phyloP scores from a whole-genome alignment of 2,329 filamentous ascomycete genomes.

The Pseudogymnoascus sp. region DNA sequence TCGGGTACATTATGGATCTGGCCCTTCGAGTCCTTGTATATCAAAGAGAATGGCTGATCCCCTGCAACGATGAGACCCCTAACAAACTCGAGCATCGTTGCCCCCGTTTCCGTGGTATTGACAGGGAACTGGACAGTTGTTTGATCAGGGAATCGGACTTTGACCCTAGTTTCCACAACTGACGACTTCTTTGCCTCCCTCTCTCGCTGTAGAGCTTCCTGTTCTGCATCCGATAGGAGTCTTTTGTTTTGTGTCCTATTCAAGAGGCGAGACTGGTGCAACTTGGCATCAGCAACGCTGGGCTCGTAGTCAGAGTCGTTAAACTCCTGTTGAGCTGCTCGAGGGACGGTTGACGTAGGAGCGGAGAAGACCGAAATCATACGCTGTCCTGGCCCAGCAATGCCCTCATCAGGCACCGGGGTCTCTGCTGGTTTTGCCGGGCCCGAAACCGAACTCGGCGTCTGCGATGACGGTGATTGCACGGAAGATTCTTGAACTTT shows the following conservation, averaged over 20 bases:
- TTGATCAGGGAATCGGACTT: conserved; percentile 82
- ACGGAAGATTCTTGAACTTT: conserved; percentile 1
- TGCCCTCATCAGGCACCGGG: conserved; percentile 12
- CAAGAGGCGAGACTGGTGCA: conserved; percentile 62
- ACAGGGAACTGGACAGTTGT: conserved; percentile 69
- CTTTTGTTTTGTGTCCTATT: conserved; percentile 57
- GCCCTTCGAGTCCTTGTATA: conserved; percentile 30
- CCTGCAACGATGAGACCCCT: conserved; percentile 59
- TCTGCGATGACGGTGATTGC: conserved; percentile 8
- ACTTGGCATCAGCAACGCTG: conserved; percentile 67
- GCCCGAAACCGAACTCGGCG: conserved; percentile 7
- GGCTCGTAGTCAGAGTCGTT: conserved; percentile 71
- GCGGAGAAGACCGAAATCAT: conserved; percentile 70
- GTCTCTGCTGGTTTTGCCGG: conserved; percentile 12
- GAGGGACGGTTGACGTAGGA: conserved; percentile 65
- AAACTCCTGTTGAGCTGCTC: conserved; percentile 59
- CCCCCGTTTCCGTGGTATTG: conserved; percentile 58
- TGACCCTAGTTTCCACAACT: conserved; percentile 63
- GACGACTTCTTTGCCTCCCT: conserved; percentile 58
- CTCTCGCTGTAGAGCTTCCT: conserved; percentile 56
- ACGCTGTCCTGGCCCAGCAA: conserved; percentile 30
- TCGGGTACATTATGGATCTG: conserved; percentile 32
- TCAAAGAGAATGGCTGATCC: conserved; percentile 63
- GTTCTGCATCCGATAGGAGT: conserved; percentile 73
- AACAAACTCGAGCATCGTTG: conserved; percentile 68